Base-by-base conservation (phyloP, 2,329 filamentous ascomycete species). In the Aspergillus sp. region DNA sequence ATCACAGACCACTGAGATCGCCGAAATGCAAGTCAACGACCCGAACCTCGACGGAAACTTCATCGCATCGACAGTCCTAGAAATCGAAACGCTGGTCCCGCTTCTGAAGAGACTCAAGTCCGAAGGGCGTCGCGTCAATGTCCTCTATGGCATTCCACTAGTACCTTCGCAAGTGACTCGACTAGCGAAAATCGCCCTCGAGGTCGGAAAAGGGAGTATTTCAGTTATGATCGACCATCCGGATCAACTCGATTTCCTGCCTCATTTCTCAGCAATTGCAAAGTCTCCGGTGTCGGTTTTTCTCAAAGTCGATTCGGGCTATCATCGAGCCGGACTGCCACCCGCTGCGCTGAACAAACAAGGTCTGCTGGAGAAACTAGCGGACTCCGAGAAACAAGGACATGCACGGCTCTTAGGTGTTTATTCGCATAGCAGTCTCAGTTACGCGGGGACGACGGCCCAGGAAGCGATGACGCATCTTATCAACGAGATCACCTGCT, bases 231-330 rank as follows among this genome's bases (percentile, higher is more conserved):
- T 92, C 55, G 90, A 95, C 71, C 85, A 92, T 71, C 77, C 81
- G 0, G 79, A 80, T 10, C 89, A 91, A 71, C 72, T 91, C 2
- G 70, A 78, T 1, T 74, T 81, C 6, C 73, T 85, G n/a, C 69
- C 76, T 0, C 69, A 81, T 6, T 75, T 82, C 50, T 70, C 78
- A 47, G 67, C 73, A 4, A 66, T 76, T 1, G 78, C 80, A 1
- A 82, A 81, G 54, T 75, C 69, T 16, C 72, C 76, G 1, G 83
- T 86, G 3, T 80, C 79, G 0, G 78, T 90, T 12, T 90, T 87
- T 69, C 78, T 93, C 67, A 93, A 93, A 67, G 84, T 94, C 45
- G 90, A 94, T 71, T 87, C 90, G 54, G 89, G 89, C 9, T 86
- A 86, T 65, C 82, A 86, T 68, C 87, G 91, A n/a, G 90, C 90